A percentile compares a stretch with the other conserved stretches of the same genome.
Evolutionary conservation across 2,329 filamentous ascomycete genomes (phyloP).

Genomic region (Botrytis squamosa): DNA sequence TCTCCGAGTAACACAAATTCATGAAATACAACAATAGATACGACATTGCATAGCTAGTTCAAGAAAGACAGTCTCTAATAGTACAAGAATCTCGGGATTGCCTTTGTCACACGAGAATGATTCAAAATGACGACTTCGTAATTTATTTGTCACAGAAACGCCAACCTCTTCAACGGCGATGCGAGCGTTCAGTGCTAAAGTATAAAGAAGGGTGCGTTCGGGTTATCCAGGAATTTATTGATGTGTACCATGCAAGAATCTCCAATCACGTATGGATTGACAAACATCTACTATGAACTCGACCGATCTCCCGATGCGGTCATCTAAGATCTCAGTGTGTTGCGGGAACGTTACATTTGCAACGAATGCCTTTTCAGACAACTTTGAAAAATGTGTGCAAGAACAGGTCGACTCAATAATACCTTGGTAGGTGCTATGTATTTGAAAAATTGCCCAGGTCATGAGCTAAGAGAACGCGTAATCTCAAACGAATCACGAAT

Average conservation of each 20-base stretch:
- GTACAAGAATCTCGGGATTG: slow-evolving; percentile 9
- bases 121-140: not conserved
- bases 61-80: not conserved
- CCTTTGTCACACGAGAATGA: not conserved
- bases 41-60: not conserved
- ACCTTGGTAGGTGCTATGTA: not conserved
- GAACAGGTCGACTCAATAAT: not conserved
- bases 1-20: not conserved
- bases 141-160: not conserved
- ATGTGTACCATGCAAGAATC: not conserved
- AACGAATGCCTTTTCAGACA: not conserved
- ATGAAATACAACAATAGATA: not conserved
- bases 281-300: not conserved
- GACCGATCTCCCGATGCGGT: not conserved
- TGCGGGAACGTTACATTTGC: slow-evolving; percentile 4
- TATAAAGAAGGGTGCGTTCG: not conserved
- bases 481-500: not conserved
- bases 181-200: not conserved
- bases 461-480: slow-evolving; percentile 10
- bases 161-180: not conserved
- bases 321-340: not conserved
- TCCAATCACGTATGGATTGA: not conserved
- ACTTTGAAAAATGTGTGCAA: not conserved
- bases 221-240: too few relatives aligned
- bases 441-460: not conserved